Evolutionary conservation across 2,329 filamentous ascomycete genomes (phyloP).

Genomic region (Davidsoniella australis): DNA sequence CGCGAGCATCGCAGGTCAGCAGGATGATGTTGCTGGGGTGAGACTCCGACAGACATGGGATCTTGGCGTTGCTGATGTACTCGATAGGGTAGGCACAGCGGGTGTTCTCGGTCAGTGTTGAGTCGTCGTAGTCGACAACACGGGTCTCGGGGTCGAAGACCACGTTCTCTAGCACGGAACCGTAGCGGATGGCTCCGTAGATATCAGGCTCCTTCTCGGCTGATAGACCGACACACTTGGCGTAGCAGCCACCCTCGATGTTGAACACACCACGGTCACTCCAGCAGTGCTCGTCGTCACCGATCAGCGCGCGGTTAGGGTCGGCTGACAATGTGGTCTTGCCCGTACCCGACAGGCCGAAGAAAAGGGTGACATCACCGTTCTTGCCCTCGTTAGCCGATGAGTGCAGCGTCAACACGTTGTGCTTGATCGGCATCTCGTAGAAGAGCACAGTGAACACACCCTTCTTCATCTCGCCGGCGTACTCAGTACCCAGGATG

Average conservation of each 20-base stretch:
- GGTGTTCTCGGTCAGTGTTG: constrained; percentile 93
- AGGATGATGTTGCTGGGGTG: constrained; percentile 97
- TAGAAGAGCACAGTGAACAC: constrained; percentile 99
- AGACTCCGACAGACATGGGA: constrained; percentile 72
- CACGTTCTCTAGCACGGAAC: constrained; percentile 94
- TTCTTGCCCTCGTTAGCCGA: constrained; percentile 92
- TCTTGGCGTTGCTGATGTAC: constrained; percentile 98
- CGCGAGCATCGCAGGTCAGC: constrained; percentile 91
- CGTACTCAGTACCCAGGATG: constrained; percentile 96
- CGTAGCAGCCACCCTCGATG: constrained; percentile 98
- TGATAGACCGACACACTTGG: constrained; percentile 94
- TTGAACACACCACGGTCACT: constrained; percentile 94
- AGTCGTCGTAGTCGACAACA: constrained; percentile 87
- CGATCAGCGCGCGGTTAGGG: constrained; percentile 87
- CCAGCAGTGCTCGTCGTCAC: constrained; percentile 99
- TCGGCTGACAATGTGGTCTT: constrained; percentile 98
- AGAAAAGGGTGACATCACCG: constrained; percentile 97
- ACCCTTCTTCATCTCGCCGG: constrained; percentile 95
- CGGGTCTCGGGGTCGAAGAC: constrained; percentile 87
- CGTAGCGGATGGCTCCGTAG: constrained; percentile 86
- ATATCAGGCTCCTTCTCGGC: constrained; percentile 99
- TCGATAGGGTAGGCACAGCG: constrained; percentile 96
- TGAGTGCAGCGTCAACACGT: constrained; percentile 93
- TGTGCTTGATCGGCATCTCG: constrained; percentile 99
- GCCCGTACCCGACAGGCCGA: constrained; percentile 93